Evolutionary conservation across 192 early-diverging fungal genomes (phyloP).

Genomic region (Umbelopsis isabellina): DNA sequence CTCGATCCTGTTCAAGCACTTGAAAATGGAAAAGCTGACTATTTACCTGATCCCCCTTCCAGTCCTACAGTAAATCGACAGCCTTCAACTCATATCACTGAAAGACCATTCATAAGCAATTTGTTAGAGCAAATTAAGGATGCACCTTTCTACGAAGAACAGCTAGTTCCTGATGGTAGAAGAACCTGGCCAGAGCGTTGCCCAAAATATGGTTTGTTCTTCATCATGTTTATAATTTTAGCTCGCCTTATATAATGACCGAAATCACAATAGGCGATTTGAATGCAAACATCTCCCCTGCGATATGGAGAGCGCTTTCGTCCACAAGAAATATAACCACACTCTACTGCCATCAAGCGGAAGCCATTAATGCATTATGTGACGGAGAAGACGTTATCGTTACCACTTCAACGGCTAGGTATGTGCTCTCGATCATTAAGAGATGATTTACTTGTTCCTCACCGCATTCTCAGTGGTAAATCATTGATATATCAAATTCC

Average conservation of each 20-base stretch:
- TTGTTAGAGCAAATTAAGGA: background rate
- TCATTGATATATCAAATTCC: conserved; percentile 79
- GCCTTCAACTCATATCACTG: background rate
- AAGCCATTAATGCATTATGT: conserved; percentile 60
- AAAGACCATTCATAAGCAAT: background rate
- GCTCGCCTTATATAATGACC: background rate
- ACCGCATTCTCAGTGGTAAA: conserved; percentile 63
- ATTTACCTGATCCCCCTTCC: background rate
- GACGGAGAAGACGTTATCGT: conserved; percentile 61
- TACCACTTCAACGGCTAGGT: conserved; percentile 74
- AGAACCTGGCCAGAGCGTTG: background rate
- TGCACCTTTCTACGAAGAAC: conserved; percentile 5
- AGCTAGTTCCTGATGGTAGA: background rate
- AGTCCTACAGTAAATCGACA: background rate
- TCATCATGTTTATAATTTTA: background rate
- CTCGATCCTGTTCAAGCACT: background rate
- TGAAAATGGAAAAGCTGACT: background rate
- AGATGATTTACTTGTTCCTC: background rate
- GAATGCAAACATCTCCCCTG: background rate
- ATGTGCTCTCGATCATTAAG: background rate
- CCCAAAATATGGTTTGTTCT: background rate
- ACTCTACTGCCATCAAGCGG: conserved; percentile 75
- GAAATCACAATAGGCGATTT: background rate
- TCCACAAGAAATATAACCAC: background rate
- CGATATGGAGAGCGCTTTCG: background rate